These are phyloP conservation scores for Daldinia decipiens DNA, from an alignment of 495 filamentous ascomycete species.

Conservation along the genomic window DNA sequence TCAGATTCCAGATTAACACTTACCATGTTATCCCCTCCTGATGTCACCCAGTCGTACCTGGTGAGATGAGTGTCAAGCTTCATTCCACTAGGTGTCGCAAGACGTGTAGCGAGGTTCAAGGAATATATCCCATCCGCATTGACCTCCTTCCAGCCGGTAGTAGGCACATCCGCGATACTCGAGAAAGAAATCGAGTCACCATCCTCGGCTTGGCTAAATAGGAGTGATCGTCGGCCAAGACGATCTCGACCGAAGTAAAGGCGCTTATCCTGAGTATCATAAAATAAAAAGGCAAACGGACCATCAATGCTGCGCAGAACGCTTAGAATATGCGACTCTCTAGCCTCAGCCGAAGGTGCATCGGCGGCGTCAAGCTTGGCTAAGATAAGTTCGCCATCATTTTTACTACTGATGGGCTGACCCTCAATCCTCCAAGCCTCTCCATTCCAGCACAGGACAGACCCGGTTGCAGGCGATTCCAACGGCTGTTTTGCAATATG, in stretches of 20 bases:
- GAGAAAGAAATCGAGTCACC: slow-evolving; percentile 69
- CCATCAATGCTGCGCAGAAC: slow-evolving; percentile 75
- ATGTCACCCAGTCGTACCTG: slow-evolving; percentile 36
- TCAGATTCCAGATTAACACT: slow-evolving; percentile 31
- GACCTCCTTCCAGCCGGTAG: slow-evolving; percentile 77
- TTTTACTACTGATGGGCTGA: slow-evolving; percentile 64
- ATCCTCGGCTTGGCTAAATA: slow-evolving; percentile 60
- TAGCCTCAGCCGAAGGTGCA: slow-evolving; percentile 36
- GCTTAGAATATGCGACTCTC: slow-evolving; percentile 56
- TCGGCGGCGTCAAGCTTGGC: slow-evolving; percentile 65
- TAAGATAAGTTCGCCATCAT: slow-evolving; percentile 82
- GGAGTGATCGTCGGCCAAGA: slow-evolving; percentile 84
- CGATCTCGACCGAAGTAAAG: slow-evolving; percentile 87
- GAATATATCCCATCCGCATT: slow-evolving; percentile 81
- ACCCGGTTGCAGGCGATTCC: slow-evolving; percentile 65
- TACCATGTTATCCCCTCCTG: slow-evolving; percentile 43
- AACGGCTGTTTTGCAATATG: slow-evolving; percentile 79
- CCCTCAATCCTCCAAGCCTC: slow-evolving; percentile 85
- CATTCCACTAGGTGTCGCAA: slow-evolving; percentile 50
- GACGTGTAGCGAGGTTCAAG: slow-evolving; percentile 61
- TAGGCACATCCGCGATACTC: slow-evolving; percentile 73
- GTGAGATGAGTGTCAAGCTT: slow-evolving; percentile 29
- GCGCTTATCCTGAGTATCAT: slow-evolving; percentile 67
- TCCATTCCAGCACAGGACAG: slow-evolving; percentile 96
- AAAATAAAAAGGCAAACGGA: slow-evolving; percentile 93